phyloP scores from a whole-genome alignment of 2,329 filamentous ascomycete species.

The Massarina eburnea region DNA sequence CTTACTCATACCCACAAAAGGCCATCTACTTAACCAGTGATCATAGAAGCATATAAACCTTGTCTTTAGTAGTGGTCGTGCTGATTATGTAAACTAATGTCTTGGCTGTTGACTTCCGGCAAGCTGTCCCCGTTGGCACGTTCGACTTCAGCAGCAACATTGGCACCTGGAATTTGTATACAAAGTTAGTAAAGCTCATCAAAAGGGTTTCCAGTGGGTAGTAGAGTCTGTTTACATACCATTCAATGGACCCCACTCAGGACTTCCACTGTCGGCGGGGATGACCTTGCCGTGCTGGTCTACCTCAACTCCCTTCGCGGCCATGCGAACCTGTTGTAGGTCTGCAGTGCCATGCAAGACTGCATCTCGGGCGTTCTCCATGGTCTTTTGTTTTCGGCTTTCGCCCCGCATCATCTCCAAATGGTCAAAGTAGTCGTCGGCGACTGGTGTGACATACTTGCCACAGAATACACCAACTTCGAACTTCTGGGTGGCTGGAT shows the following conservation, averaged over 20 bases:
- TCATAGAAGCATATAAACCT: too few species aligned
- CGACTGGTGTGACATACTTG: slow-evolving; percentile 78
- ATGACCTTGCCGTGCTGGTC: slow-evolving; percentile 60
- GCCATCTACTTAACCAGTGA: too few species aligned
- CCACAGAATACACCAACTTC: slow-evolving; percentile 93
- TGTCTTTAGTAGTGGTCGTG: too few species aligned
- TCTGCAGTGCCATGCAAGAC: slow-evolving; percentile 65
- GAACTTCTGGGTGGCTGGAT: slow-evolving; percentile 64
- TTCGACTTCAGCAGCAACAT: background rate
- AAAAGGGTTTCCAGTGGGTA: too few species aligned
- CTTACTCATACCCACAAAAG: too few species aligned
- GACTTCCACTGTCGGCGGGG: slow-evolving; percentile 44
- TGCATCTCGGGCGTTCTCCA: slow-evolving; percentile 65
- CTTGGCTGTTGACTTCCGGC: too few species aligned
- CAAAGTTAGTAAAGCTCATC: too few species aligned
- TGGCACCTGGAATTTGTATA: too few species aligned
- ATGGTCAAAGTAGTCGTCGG: slow-evolving; percentile 79
- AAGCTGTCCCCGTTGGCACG: slow-evolving; percentile 16
- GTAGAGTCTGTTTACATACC: slow-evolving; percentile 14
- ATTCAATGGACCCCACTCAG: slow-evolving; percentile 28
- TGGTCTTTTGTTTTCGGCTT: slow-evolving; percentile 66
- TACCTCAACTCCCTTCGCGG: slow-evolving; percentile 62
- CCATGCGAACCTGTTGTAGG: slow-evolving; percentile 62
- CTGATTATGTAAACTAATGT: too few species aligned
- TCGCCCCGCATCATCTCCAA: slow-evolving; percentile 72